Conservation (phyloP, 768 basidiomycete genomes). For the Tephrocybe sp. region DNA sequence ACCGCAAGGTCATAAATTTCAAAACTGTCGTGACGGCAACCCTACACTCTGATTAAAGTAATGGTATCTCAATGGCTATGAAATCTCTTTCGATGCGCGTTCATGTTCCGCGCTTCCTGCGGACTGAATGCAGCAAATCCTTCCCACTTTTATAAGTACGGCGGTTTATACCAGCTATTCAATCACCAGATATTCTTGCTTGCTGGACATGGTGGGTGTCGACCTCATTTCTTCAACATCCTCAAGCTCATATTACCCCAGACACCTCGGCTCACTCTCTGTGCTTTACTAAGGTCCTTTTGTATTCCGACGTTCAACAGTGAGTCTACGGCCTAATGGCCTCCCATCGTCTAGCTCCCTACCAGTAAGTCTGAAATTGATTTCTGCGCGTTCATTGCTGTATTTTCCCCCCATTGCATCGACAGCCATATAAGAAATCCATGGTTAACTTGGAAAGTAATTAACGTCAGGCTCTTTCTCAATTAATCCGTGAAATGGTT, state of each 20-base stretch:
- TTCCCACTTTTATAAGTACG: conserved; percentile 46
- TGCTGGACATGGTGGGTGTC: conserved; percentile 45
- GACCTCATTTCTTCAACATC: background rate
- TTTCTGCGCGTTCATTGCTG: background rate
- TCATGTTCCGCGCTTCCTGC: conserved; percentile 34
- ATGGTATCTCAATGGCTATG: conserved; percentile 35
- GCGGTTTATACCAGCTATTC: background rate
- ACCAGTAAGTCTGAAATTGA: conserved; percentile 27
- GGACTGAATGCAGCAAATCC: conserved; percentile 26
- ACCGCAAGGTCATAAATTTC: conserved; percentile 34
- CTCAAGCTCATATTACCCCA: conserved; percentile 13
- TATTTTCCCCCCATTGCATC: background rate
- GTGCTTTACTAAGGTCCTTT: conserved; percentile 38
- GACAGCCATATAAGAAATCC: conserved; percentile 39
- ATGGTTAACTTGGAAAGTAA: conserved; percentile 34
- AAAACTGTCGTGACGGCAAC: conserved; percentile 31
- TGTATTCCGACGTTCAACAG: conserved; percentile 50
- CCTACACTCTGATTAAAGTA: conserved; percentile 24
- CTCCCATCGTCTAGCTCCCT: conserved; percentile 21
- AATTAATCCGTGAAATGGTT: background rate
- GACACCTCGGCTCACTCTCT: conserved; percentile 50
- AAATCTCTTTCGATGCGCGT: conserved; percentile 25
- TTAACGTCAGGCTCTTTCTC: background rate
- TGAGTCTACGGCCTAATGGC: conserved; percentile 43
- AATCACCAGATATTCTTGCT: conserved; percentile 40